Evolutionary conservation across 148 eudicot species (phyloP).

Genomic region (Rhododendron kiyosumense): DNA sequence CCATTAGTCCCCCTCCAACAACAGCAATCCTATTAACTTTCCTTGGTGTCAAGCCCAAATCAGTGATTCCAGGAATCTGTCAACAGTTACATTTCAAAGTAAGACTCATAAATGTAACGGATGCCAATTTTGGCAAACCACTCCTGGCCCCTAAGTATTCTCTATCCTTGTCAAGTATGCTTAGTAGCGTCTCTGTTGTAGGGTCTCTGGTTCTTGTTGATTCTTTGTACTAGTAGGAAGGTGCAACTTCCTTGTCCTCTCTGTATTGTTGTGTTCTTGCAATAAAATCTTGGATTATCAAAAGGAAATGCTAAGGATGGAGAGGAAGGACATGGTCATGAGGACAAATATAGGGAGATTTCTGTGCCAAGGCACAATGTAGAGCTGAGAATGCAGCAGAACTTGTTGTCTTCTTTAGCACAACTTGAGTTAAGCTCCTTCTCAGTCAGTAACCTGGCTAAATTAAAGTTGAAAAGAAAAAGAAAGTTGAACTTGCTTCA

Average conservation of each 20-base stretch:
- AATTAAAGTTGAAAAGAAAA: background rate
- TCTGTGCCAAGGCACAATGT: background rate
- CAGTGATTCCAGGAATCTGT: conserved; percentile 82
- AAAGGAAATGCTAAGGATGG: background rate
- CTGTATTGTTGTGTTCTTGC: background rate
- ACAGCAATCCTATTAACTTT: conserved; percentile 63
- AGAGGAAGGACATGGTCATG: background rate
- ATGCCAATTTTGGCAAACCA: background rate
- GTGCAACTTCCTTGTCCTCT: background rate
- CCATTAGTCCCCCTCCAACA: conserved; percentile 88
- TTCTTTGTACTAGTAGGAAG: background rate
- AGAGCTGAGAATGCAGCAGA: background rate
- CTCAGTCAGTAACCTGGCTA: background rate
- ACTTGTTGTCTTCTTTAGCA: background rate
- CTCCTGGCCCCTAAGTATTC: background rate
- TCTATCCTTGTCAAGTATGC: background rate
- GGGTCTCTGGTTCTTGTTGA: background rate
- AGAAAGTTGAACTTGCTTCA: background rate
- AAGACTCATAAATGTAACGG: background rate
- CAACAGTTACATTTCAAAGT: background rate
- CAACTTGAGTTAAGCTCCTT: background rate
- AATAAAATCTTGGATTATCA: background rate
- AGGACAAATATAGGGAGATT: background rate
- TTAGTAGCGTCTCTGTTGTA: background rate
- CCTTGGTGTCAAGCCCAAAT: conserved; percentile 66